phyloP scores from a whole-genome alignment of 1,139 yeast species.

The Entelexis sorbosivorans region DNA sequence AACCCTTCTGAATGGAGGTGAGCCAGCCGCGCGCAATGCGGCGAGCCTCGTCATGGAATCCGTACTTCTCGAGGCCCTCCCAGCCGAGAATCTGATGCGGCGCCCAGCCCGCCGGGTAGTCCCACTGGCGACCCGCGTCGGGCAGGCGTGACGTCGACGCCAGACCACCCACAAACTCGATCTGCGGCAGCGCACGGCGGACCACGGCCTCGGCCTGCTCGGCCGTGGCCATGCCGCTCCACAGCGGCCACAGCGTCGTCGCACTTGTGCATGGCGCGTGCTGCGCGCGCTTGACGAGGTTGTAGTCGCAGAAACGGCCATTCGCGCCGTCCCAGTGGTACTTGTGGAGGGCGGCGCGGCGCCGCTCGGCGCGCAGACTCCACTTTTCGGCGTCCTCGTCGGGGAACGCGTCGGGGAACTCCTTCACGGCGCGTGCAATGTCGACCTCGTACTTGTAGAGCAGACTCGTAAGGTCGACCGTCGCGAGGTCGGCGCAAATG shows the following conservation, averaged over 20 bases:
- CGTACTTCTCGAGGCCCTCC: constrained; percentile 73
- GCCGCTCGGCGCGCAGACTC: constrained; percentile 44
- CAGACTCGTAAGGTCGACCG: constrained; percentile 78
- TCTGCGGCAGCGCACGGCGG: constrained; percentile 47
- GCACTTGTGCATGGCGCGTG: constrained; percentile 65
- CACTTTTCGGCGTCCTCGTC: constrained; percentile 47
- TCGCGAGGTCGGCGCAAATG: constrained; percentile 77
- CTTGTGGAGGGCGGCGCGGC: constrained; percentile 51
- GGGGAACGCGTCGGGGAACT: constrained; percentile 33
- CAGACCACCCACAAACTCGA: constrained; percentile 82
- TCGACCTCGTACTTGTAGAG: constrained; percentile 85
- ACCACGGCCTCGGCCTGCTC: constrained; percentile 66
- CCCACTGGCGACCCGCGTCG: constrained; percentile 93
- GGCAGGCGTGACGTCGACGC: constrained; percentile 70
- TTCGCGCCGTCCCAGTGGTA: constrained; percentile 78
- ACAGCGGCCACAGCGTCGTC: constrained; percentile 85
- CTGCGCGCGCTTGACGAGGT: constrained; percentile 47
- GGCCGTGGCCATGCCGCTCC: constrained; percentile 65
- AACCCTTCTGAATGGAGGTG: constrained; percentile 73
- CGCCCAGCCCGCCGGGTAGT: constrained; percentile 97
- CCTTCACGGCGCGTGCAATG: constrained; percentile 44
- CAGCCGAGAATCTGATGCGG: constrained; percentile 95
- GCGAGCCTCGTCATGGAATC: constrained; percentile 53
- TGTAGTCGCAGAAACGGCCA: constrained; percentile 77
- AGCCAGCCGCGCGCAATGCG: constrained; percentile 82